Conservation (phyloP, 352 stramenopile species). For the Thalassiosira pacifica region DNA sequence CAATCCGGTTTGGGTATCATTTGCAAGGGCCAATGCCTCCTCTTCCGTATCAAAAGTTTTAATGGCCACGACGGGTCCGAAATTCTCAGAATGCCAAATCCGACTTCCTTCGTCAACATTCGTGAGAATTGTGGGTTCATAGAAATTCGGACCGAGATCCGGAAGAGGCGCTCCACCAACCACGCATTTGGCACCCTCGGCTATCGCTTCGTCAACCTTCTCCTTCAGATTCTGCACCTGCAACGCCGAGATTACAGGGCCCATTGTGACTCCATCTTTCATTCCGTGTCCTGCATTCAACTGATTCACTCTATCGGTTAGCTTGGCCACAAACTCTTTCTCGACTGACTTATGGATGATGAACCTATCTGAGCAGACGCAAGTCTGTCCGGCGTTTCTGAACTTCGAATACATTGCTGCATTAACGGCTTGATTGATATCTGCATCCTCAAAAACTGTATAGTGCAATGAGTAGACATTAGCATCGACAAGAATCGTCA, state of each 20-base stretch:
- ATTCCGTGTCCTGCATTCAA: constrained; percentile 92
- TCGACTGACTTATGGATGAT: constrained; percentile 94
- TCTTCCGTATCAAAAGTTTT: constrained; percentile 94
- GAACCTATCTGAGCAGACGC: constrained; percentile 90
- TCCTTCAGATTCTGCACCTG: constrained; percentile 89
- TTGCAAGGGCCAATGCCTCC: constrained; percentile 94
- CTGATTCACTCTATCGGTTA: constrained; percentile 61
- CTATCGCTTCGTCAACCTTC: constrained; percentile 90
- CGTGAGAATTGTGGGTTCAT: constrained; percentile 90
- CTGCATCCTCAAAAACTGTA: constrained; percentile 90
- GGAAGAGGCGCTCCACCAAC: constrained; percentile 87
- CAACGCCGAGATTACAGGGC: constrained; percentile 93
- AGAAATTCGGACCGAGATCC: constrained; percentile 90
- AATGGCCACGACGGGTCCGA: constrained; percentile 95
- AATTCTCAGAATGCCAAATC: constrained; percentile 95
- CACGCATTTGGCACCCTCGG: constrained; percentile 91
- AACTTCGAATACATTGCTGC: constrained; percentile 88
- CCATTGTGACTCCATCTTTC: constrained; percentile 87
- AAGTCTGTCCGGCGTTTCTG: constrained; percentile 89
- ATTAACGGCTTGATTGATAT: constrained; percentile 86
- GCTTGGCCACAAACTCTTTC: constrained; percentile 91
- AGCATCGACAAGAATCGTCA: no score
- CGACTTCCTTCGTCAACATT: constrained; percentile 86
- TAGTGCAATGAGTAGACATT: not conserved
- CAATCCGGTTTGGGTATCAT: constrained; percentile 91